These are phyloP conservation scores for Aureobasidium sp. DNA, from an alignment of 2,329 filamentous ascomycete genomes.

Conservation along the genomic window DNA sequence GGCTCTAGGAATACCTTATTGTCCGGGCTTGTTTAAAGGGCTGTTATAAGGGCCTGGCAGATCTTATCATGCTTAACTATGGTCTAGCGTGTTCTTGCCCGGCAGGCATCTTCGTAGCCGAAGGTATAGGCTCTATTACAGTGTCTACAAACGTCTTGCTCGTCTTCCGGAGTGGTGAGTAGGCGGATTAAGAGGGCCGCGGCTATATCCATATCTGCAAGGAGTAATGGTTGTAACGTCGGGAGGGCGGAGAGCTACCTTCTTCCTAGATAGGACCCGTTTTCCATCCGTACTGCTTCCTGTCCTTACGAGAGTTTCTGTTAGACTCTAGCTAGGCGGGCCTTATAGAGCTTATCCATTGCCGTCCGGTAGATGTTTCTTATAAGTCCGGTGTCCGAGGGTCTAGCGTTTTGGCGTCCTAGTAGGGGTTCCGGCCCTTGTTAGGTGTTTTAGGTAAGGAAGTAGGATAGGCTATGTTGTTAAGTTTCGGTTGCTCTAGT, in stretches of 20 bases:
- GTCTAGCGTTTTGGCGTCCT: not conserved
- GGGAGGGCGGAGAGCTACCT: not conserved
- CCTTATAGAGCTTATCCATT: not conserved
- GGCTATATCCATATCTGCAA: not conserved
- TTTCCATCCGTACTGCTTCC: not conserved
- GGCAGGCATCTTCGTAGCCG: not conserved
- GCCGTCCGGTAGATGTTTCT: not conserved
- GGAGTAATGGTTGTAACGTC: not conserved
- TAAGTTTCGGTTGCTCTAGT: not conserved
- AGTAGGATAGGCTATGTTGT: not conserved
- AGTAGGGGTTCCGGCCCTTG: not conserved
- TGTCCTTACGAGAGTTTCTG: not conserved
- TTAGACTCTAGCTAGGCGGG: not conserved
- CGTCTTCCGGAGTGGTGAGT: not conserved
- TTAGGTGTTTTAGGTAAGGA: not conserved
- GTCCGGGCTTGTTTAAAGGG: not conserved
- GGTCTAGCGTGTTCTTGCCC: not conserved
- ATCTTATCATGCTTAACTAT: not conserved
- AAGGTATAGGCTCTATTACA: not conserved
- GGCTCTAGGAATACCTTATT: not conserved
- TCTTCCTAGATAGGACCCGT: not conserved
- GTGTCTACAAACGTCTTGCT: not conserved
- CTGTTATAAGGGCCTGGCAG: not conserved
- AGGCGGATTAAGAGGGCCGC: not conserved
- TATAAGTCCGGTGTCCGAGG: not conserved